phyloP scores from a whole-genome alignment of 306 rosid genomes.

The Vigna radiata region DNA sequence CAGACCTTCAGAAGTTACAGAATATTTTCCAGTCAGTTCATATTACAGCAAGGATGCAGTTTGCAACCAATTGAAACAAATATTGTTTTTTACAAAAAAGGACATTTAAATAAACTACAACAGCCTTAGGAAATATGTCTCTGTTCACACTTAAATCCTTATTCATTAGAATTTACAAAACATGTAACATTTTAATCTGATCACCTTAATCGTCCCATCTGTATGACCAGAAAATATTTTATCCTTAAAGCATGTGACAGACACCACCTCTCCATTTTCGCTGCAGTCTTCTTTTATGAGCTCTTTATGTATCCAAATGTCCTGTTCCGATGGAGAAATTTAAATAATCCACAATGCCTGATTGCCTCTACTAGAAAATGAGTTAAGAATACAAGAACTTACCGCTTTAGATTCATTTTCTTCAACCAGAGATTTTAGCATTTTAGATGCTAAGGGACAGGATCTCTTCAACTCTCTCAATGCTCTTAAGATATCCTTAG shows the following conservation, averaged over 20 bases:
- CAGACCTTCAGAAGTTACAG: constrained; percentile 69
- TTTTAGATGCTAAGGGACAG: constrained; percentile 77
- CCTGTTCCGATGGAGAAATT: constrained; percentile 57
- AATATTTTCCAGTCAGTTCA: constrained; percentile 44
- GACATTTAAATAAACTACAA: constrained; percentile 2
- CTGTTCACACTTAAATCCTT: constrained; percentile 2
- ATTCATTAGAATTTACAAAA: not conserved
- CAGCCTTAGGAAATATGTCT: not conserved
- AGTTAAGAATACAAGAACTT: constrained; percentile 51
- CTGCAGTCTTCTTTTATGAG: constrained; percentile 78
- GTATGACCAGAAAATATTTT: constrained; percentile 86
- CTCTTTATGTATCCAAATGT: constrained; percentile 83
- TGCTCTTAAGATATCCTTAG: constrained; percentile 70
- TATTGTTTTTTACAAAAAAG: not conserved
- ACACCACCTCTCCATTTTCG: constrained; percentile 83
- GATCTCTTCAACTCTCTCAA: constrained; percentile 82
- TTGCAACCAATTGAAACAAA: constrained; percentile 31
- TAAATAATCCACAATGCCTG: constrained; percentile 20
- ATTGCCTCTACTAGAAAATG: constrained; percentile 21
- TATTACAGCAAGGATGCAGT: not conserved
- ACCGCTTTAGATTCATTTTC: constrained; percentile 73
- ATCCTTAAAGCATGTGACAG: constrained; percentile 66
- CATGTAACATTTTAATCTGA: not conserved
- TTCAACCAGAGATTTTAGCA: constrained; percentile 67
- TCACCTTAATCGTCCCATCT: constrained; percentile 94